Evolutionary conservation across 306 rosid species (phyloP).

Genomic region (Styphnolobium japonicum): DNA sequence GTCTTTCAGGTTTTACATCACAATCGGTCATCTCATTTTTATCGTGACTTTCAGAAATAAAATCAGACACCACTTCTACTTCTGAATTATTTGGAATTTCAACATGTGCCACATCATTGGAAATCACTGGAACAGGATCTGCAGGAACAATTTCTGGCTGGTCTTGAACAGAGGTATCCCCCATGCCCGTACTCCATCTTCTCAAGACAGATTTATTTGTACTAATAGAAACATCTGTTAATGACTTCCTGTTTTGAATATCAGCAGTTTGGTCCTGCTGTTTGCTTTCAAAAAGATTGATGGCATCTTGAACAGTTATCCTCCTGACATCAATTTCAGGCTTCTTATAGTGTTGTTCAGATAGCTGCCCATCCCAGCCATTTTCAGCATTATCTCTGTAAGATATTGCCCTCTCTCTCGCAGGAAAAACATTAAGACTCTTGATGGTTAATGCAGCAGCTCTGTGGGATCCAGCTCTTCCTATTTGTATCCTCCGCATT

Average conservation of each 20-base stretch:
- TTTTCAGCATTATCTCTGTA: slow-evolving; percentile 50
- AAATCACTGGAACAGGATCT: slow-evolving; percentile 43
- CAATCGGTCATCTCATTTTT: slow-evolving; percentile 36
- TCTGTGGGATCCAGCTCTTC: slow-evolving; percentile 83
- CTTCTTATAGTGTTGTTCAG: slow-evolving; percentile 53
- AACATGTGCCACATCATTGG: slow-evolving; percentile 36
- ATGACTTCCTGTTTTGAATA: slow-evolving; percentile 59
- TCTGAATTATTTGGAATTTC: slow-evolving; percentile 37
- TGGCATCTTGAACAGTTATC: slow-evolving; percentile 94
- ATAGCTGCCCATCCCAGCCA: slow-evolving; percentile 61
- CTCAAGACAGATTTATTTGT: slow-evolving; percentile 89
- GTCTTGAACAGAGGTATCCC: slow-evolving; percentile 57
- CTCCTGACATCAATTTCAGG: slow-evolving; percentile 71
- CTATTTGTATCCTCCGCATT: slow-evolving; percentile 91
- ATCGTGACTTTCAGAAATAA: slow-evolving; percentile 35
- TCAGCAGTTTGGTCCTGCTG: slow-evolving; percentile 66
- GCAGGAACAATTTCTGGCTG: slow-evolving; percentile 51
- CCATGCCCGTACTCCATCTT: slow-evolving; percentile 94
- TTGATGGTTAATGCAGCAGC: slow-evolving; percentile 87
- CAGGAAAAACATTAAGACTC: slow-evolving; percentile 72
- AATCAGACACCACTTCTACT: slow-evolving; percentile 42
- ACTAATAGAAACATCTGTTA: slow-evolving; percentile 51
- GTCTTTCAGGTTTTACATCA: slow-evolving; percentile 40
- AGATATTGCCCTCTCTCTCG: slow-evolving; percentile 51
- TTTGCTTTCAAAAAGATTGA: slow-evolving; percentile 90